Evolutionary conservation across 441 rosid genomes (phyloP), one percentile per base, ranked within the genome.

Genomic region (Populus tomentosa): DNA sequence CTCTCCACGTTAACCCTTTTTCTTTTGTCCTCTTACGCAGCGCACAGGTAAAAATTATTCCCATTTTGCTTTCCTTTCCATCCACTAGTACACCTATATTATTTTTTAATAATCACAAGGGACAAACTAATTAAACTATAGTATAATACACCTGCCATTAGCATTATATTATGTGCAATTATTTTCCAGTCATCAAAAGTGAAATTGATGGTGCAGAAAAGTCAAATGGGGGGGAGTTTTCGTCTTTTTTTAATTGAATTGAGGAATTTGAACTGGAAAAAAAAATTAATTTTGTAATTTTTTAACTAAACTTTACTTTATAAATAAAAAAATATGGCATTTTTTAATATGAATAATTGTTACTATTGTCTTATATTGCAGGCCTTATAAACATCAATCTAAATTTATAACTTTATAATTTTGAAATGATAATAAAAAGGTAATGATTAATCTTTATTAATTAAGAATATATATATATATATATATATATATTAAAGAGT

Each of bases 161-260:
- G 10, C 53, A 76, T 62, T 59, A 74, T 40, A 24, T 71, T 30
- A 73, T 16, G 50, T 42, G 42, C 35, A 61, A 75, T 70, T 76
- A 78, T 75, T 82, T 79, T 69, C 69, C 46, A 84, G 11, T 75
- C 75, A 76, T 77, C 69, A 36, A 80, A 86, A 77, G 80, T 66
- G 46, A 56, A 59, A 46, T 72, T 23, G 36, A 67, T 67, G n/a
- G 40, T 3, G 5, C 42, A 23, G 26, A 64, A 32, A 74, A 63
- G 84, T 79, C 84, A 79, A 77, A 75, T n/a, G 79, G 56, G 71
- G 73, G 78, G 50, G 26, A 70, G 10, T 24, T 61, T 2, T 30
- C 21, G 61, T 53, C 61, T 53, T 53, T 16, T 42, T 50, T 16
- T 5, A 16, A 53, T 53, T 46, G 20, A 46, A 46, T 46, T 46